Base-by-base conservation (phyloP, 2,329 filamentous ascomycete genomes). In the Emergomyces pasteurianus region DNA sequence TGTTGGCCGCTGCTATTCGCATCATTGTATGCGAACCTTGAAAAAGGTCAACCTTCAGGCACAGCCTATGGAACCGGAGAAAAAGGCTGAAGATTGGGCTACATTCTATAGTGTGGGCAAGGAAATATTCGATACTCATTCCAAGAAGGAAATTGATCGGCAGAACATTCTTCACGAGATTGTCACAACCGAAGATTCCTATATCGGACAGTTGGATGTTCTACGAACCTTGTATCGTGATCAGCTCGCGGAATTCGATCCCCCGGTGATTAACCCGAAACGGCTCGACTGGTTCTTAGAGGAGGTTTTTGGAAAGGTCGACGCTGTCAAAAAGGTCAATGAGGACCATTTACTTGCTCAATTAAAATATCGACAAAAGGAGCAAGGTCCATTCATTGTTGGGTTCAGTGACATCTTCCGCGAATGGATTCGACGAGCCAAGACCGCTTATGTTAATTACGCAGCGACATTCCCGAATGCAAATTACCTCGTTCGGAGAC, bases 401-500 rank as follows among this genome's bases (percentile, higher is more conserved):
- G 94, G 94, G 2, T 96, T 96, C 75, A 96, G 92, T 71, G 94
- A 97, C 70, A 90, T 99, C 57, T 97, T 99, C 79, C 82, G 94
- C 62, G 94, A 99, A 76, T 99, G 94, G 94, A 96, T 97, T 64
- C 85, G 94, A 64, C 97, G 96, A 74, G 94, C 94, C 38, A 90
- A 87, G 73, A 79, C 82, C 2, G 87, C 90, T 12, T 99, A 97
- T 71, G 86, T 96, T 63, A 91, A 95, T 62, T 99, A 97, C 73
- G 92, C 92, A 46, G 86, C 88, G 0, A 86, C 86, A 0, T 97
- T 94, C 67, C 92, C 92, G 0, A 85, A 87, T 62, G 92, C 94
- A 0, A 86, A 86, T 43, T 92, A 89, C 70, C 79, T 92, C 59
- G 85, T 99, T 21, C 87, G 91, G 59, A 88, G 88, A 70, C 94